Evolutionary conservation across 768 basidiomycete genomes (phyloP).

Genomic region (Filobasidium wieringae): DNA sequence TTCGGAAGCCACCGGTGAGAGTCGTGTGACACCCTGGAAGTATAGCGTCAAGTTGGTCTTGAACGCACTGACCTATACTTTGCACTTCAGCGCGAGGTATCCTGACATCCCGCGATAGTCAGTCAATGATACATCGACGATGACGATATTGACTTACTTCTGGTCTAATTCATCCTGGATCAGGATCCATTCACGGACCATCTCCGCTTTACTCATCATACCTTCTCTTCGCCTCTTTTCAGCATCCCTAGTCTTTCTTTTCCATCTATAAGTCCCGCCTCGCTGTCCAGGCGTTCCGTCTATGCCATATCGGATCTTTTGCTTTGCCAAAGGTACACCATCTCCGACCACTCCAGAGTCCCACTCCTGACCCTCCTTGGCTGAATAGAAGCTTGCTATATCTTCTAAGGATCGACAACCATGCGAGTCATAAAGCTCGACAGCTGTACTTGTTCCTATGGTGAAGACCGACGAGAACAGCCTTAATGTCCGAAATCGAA

Average conservation of each 20-base stretch:
- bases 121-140: neutral
- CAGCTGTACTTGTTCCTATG: constrained; percentile 31
- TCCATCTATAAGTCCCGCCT: neutral
- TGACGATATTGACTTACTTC: constrained; percentile 23
- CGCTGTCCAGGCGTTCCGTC: neutral
- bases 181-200: constrained; percentile 35
- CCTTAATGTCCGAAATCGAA: constrained; percentile 24
- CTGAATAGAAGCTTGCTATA: constrained; percentile 44
- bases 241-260: constrained; percentile 8
- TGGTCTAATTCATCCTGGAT: constrained; percentile 34
- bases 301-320: neutral
- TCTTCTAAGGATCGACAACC: constrained; percentile 47
- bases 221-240: constrained; percentile 24
- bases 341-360: constrained; percentile 50
- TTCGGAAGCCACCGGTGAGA: constrained; percentile 73
- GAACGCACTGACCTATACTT: constrained; percentile 57
- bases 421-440: constrained; percentile 31
- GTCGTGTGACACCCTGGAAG: constrained; percentile 59
- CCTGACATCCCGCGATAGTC: constrained; percentile 35
- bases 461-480: constrained; percentile 34
- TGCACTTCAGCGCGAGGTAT: constrained; percentile 69
- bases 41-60: constrained; percentile 53
- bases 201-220: constrained; percentile 35
- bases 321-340: constrained; percentile 2
- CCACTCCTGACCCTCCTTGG: constrained; percentile 25